Evolutionary conservation across 176 grass and related monocot genomes (phyloP).

Genomic region (Avena eriantha): DNA sequence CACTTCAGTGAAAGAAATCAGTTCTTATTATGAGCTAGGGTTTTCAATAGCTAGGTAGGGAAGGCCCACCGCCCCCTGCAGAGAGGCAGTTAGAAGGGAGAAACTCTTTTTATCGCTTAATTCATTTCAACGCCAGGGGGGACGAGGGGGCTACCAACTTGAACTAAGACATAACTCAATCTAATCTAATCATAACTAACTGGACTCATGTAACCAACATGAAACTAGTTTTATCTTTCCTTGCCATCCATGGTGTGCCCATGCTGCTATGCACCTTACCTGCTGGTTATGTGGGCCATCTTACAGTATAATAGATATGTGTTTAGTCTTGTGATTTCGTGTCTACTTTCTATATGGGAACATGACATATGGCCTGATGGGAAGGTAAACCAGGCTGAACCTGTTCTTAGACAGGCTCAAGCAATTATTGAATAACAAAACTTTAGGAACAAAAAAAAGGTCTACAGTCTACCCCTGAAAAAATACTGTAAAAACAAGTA

Average conservation of each 20-base stretch:
- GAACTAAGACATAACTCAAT: conserved; percentile 19
- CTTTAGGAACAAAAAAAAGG: conserved; percentile 16
- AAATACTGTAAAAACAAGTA: neutral
- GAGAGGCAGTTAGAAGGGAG: neutral
- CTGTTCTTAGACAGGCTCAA: conserved; percentile 16
- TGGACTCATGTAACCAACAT: conserved; percentile 11
- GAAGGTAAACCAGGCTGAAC: conserved; percentile 31
- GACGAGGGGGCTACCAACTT: neutral
- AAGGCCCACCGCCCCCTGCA: neutral
- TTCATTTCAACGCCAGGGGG: neutral
- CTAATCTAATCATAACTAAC: neutral
- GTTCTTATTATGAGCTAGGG: neutral
- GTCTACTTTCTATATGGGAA: conserved; percentile 4
- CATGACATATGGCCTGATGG: conserved; percentile 21
- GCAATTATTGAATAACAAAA: conserved; percentile 34
- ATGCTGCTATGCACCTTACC: conserved; percentile 9
- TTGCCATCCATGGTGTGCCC: neutral
- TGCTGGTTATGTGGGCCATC: neutral
- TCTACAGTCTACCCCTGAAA: conserved; percentile 15
- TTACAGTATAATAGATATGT: neutral
- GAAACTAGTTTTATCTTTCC: neutral
- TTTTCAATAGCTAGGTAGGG: neutral
- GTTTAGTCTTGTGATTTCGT: conserved; percentile 6
- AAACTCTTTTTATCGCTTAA: neutral
- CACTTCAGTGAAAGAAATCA: conserved; percentile 22